Evolutionary conservation across 2,329 filamentous ascomycete species (phyloP).

Genomic region (Aspergillus intermedius): DNA sequence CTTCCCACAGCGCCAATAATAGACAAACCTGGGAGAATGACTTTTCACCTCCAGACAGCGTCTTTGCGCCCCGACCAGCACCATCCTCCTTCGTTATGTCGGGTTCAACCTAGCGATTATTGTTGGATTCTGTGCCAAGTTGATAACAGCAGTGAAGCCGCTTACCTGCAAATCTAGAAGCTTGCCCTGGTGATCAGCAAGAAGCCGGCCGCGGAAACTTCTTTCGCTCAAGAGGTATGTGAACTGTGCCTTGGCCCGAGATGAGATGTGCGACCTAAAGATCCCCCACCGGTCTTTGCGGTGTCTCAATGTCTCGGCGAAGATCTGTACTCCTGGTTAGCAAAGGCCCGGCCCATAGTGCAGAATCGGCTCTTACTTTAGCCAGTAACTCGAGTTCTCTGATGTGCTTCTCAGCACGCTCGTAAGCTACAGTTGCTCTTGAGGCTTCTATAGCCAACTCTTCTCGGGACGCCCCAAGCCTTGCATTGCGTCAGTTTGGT

Average conservation of each 20-base stretch:
- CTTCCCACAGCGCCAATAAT: conserved; percentile 89
- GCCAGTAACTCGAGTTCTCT: conserved; percentile 31
- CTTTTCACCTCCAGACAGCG: conserved; percentile 91
- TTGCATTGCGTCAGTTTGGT: conserved; percentile 22
- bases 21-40: conserved; percentile 96
- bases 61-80: conserved; percentile 76
- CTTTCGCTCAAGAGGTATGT: conserved; percentile 82
- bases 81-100: conserved; percentile 59
- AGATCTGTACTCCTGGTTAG: conserved; percentile 31
- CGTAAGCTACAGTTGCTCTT: conserved; percentile 30
- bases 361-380: conserved; percentile 26
- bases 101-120: conserved; percentile 49
- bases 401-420: conserved; percentile 32
- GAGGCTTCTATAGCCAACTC: conserved; percentile 51
- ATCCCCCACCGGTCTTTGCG: conserved; percentile 70
- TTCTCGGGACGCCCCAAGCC: conserved; percentile 58
- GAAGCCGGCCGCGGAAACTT: conserved; percentile 74
- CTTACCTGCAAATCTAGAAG: conserved; percentile 67
- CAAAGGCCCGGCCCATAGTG: not conserved
- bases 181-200: conserved; percentile 69
- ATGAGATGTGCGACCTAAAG: conserved; percentile 79
- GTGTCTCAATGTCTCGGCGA: conserved; percentile 57
- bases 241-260: conserved; percentile 79
- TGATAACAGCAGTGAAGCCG: not conserved
- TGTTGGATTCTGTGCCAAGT: conserved; percentile 4